phyloP scores from a whole-genome alignment of 345 rosid species.

The Physaria fendleri region DNA sequence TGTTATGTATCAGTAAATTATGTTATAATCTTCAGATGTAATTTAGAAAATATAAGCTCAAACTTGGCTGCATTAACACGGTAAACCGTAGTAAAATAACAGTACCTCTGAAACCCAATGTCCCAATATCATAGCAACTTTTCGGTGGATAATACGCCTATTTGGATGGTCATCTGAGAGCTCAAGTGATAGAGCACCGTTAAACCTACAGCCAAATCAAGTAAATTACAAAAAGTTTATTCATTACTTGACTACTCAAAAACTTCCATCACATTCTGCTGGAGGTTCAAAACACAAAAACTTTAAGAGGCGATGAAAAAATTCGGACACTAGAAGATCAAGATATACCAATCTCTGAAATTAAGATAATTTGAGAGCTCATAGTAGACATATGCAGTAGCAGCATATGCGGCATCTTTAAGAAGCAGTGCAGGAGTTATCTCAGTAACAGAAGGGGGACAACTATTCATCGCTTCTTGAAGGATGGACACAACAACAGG shows the following conservation, averaged over 20 bases:
- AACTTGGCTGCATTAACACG: not conserved
- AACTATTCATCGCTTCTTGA: conserved; percentile 89
- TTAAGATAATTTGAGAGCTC: conserved; percentile 92
- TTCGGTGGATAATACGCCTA: conserved; percentile 87
- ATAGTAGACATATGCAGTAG: conserved; percentile 96
- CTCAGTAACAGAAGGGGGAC: conserved; percentile 76
- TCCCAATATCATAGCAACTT: conserved; percentile 90
- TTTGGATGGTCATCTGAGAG: conserved; percentile 87
- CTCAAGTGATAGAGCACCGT: conserved; percentile 83
- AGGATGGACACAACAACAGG: conserved; percentile 90
- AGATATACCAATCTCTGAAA: conserved; percentile 81
- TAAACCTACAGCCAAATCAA: conserved; percentile 57
- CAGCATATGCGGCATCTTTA: conserved; percentile 96
- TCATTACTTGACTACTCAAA: not conserved
- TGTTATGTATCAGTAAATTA: conserved; percentile 1
- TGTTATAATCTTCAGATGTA: conserved; percentile 1
- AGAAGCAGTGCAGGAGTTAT: conserved; percentile 82
- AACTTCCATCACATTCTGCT: not conserved
- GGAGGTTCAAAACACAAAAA: not conserved
- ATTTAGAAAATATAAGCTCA: not conserved
- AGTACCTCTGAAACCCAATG: conserved; percentile 99
- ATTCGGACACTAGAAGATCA: conserved; percentile 11
- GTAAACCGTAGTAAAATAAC: conserved; percentile 9
- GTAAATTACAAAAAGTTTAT: not conserved
- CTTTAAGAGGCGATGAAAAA: conserved; percentile 2